These are phyloP conservation scores for Leccinum solheimii DNA, from an alignment of 1,284 basidiomycete species.

Conservation along the genomic window DNA sequence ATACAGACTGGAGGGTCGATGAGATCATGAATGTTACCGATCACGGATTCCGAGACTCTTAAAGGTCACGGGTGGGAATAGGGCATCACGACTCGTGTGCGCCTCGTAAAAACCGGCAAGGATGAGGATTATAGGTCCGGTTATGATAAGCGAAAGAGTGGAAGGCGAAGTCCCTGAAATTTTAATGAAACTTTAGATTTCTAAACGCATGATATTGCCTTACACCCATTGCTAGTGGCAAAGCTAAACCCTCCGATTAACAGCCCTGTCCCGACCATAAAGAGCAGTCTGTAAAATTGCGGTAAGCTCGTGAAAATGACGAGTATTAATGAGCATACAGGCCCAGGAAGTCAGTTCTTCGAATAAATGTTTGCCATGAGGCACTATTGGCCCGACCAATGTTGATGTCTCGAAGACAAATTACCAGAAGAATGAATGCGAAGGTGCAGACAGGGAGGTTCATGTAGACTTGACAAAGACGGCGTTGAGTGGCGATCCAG, in stretches of 20 bases:
- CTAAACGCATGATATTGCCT: slow-evolving; percentile 32
- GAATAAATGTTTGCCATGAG: slow-evolving; percentile 55
- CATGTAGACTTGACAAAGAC: slow-evolving; percentile 58
- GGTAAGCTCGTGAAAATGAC: slow-evolving; percentile 21
- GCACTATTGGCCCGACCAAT: slow-evolving; percentile 46
- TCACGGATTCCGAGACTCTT: slow-evolving; percentile 39
- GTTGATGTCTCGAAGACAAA: slow-evolving; percentile 57
- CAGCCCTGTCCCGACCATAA: slow-evolving; percentile 71
- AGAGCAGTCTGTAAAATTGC: slow-evolving; percentile 52
- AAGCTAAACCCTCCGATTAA: slow-evolving; percentile 78
- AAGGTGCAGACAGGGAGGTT: slow-evolving; percentile 73
- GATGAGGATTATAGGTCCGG: slow-evolving; percentile 55
- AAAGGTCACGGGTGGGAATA: slow-evolving; percentile 69
- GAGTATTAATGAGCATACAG: slow-evolving; percentile 50
- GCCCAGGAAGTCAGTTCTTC: slow-evolving; percentile 71
- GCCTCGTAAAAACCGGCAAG: slow-evolving; percentile 65
- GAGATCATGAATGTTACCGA: slow-evolving; percentile 16
- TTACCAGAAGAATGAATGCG: slow-evolving; percentile 54
- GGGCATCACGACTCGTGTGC: slow-evolving; percentile 60
- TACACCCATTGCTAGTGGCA: slow-evolving; percentile 66
- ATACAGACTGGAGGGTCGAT: slow-evolving; percentile 52
- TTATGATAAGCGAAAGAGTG: slow-evolving; percentile 59
- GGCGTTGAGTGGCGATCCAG: slow-evolving; percentile 12
- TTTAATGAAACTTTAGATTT: slow-evolving; percentile 15
- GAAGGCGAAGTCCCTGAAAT: slow-evolving; percentile 57